Evolutionary conservation across 2,329 filamentous ascomycete genomes (phyloP).

Genomic region (Pseudocercospora vitis): DNA sequence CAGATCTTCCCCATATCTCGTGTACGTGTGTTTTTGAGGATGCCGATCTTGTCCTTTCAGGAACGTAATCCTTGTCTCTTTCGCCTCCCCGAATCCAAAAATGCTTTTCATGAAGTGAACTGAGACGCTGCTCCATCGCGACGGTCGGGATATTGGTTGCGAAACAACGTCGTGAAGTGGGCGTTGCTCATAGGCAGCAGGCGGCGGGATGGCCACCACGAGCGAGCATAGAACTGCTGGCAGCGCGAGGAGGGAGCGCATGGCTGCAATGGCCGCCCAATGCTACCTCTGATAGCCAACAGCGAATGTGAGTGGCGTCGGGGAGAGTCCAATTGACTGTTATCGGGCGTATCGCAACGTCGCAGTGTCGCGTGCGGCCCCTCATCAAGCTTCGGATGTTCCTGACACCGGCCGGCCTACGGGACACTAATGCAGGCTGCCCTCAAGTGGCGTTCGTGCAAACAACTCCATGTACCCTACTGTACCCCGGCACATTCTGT

Average conservation of each 20-base stretch:
- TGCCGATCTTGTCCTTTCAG: constrained; percentile 5
- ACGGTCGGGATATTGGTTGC: constrained; percentile 2
- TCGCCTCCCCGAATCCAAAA: constrained; percentile 13
- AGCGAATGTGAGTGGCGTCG: no score
- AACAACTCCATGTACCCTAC: no score
- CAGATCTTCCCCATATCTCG: constrained; percentile 72
- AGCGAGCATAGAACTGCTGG: constrained; percentile 17
- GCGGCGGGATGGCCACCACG: constrained; percentile 22
- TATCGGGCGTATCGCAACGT: no score
- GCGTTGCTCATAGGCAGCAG: constrained; percentile 15
- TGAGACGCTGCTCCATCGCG: constrained; percentile 22
- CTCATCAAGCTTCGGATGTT: no score
- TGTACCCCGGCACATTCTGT: no score
- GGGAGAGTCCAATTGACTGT: no score
- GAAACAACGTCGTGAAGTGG: constrained; percentile 11
- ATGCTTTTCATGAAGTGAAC: constrained; percentile 20
- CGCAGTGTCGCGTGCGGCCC: background rate
- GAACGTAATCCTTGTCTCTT: constrained; percentile 7
- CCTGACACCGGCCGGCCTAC: no score
- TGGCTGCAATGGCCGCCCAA: constrained; percentile 4
- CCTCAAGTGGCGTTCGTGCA: background rate
- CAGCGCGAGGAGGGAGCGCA: constrained; percentile 14
- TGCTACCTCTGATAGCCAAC: background rate
- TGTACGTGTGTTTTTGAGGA: constrained; percentile 29
- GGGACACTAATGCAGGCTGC: background rate